These are phyloP conservation scores for Beauveria pseudobassiana DNA, from an alignment of 2,329 filamentous ascomycete species.

Conservation along the genomic window DNA sequence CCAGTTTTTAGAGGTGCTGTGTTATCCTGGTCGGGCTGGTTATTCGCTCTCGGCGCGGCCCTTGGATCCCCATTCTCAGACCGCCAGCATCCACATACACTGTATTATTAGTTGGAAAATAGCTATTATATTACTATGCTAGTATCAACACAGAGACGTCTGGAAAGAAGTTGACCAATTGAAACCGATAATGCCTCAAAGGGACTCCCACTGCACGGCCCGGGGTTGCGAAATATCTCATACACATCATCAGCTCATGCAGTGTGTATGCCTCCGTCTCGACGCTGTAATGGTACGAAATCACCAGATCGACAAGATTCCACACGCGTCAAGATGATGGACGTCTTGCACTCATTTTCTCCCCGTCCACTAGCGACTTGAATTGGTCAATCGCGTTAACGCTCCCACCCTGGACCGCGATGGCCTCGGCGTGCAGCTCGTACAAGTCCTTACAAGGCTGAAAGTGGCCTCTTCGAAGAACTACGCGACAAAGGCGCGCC, in stretches of 20 bases:
- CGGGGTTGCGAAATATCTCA: background rate
- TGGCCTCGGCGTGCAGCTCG: slow-evolving; percentile 37
- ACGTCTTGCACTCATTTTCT: slow-evolving; percentile 37
- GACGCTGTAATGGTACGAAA: slow-evolving; percentile 38
- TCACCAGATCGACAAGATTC: slow-evolving; percentile 26
- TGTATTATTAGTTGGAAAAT: no score
- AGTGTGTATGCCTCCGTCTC: slow-evolving; percentile 34
- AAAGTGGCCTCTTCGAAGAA: no score
- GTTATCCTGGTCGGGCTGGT: no score
- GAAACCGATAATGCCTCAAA: background rate
- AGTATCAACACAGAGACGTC: no score
- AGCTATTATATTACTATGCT: no score
- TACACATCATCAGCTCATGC: slow-evolving; percentile 13
- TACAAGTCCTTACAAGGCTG: slow-evolving; percentile 18
- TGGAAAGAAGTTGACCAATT: no score
- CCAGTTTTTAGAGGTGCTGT: background rate
- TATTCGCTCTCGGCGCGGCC: background rate
- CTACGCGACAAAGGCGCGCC: no score
- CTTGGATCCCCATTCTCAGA: no score
- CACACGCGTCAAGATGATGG: slow-evolving; percentile 35
- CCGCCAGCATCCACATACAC: no score
- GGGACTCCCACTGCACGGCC: background rate
- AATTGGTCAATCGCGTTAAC: slow-evolving; percentile 33
- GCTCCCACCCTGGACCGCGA: slow-evolving; percentile 28
- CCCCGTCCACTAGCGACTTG: slow-evolving; percentile 28